phyloP scores from a whole-genome alignment of 345 rosid species.

The Melaleuca alternifolia region DNA sequence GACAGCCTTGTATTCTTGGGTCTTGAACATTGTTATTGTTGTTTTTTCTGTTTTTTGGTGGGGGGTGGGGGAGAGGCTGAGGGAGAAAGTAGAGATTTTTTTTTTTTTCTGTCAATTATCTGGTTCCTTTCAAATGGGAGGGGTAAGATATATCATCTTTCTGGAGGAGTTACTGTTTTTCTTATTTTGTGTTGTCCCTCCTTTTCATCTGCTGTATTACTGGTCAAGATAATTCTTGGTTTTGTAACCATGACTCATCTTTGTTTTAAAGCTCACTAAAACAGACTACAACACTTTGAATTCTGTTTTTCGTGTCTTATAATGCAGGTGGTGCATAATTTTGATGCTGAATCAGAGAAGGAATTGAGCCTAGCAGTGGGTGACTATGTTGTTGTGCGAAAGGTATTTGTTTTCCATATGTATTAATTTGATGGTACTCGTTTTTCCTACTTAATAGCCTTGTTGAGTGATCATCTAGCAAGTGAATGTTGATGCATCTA shows the following conservation, averaged over 20 bases:
- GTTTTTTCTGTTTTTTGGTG: too few relatives aligned
- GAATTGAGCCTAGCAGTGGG: constrained; percentile 76
- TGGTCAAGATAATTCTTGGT: neutral
- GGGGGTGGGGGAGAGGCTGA: neutral
- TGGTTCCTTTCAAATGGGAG: neutral
- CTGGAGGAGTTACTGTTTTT: neutral
- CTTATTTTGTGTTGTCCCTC: neutral
- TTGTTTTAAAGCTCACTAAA: neutral
- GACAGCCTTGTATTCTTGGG: neutral
- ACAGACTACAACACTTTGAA: neutral
- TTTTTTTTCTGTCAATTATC: neutral
- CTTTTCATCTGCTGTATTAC: neutral
- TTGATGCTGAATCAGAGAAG: constrained; percentile 76
- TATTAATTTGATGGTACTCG: neutral
- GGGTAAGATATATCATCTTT: neutral
- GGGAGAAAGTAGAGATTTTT: neutral
- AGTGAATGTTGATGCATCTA: neutral
- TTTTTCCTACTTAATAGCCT: neutral
- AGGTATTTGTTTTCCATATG: constrained; percentile 32
- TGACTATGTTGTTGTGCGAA: constrained; percentile 79
- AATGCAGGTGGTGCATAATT: constrained; percentile 61
- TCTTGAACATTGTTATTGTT: neutral
- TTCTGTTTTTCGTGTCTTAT: neutral
- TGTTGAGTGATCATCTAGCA: neutral
- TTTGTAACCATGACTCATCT: neutral